Conservation (phyloP, 208 protist genomes). For the Naegleria gruberi region DNA sequence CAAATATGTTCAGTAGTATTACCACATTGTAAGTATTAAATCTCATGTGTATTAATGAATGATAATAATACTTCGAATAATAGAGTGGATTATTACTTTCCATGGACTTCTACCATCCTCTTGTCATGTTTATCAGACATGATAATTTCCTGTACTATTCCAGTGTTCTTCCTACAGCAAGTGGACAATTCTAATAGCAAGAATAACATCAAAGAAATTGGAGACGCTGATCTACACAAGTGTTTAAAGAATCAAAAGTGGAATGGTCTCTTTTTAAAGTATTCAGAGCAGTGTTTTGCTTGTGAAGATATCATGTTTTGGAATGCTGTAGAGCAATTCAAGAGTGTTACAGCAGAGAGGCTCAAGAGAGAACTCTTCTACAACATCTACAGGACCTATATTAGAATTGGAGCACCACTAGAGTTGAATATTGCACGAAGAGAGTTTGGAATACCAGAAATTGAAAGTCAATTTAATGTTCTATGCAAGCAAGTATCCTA, state of each 20-base stretch:
- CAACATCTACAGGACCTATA: background rate
- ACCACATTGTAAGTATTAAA: background rate
- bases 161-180: background rate
- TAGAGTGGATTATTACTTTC: background rate
- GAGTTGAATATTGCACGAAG: background rate
- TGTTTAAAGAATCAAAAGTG: background rate
- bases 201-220: background rate
- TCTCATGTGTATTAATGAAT: no score
- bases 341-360: background rate
- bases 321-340: background rate
- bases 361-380: background rate
- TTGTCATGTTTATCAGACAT: background rate
- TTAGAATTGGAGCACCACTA: background rate
- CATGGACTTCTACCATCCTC: background rate
- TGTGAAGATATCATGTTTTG: background rate
- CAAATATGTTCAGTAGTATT: background rate
- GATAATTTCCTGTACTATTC: background rate
- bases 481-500: background rate
- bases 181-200: background rate
- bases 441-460: background rate
- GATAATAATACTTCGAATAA: no score
- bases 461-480: background rate
- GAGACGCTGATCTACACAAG: background rate
- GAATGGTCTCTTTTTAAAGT: background rate
- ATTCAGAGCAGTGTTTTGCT: background rate